Percentiles rank a stretch among this genome's conserved stretches.
Conservation (phyloP, 805 yeast species). For the Yarrowia sp. region DNA sequence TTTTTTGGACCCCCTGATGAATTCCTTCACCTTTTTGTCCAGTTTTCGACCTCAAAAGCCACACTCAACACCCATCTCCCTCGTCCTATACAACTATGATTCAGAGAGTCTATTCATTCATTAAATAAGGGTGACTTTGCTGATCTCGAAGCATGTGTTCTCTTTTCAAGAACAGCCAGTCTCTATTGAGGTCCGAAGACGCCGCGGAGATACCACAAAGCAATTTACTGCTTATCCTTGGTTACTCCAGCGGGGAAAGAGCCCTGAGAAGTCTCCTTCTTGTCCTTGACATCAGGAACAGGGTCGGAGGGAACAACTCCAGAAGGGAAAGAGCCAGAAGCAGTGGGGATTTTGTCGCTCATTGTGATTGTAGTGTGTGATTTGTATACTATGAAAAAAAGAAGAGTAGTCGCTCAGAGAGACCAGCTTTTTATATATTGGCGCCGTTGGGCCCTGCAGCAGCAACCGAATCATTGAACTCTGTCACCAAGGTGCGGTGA, state of each 20-base stretch:
- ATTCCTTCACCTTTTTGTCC: too few species aligned
- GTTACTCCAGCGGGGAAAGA: slow-evolving; percentile 34
- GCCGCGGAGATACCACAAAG: neutral
- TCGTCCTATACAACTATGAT: neutral
- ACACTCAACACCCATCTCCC: too few species aligned
- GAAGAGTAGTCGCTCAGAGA: neutral
- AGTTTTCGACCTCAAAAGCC: too few species aligned
- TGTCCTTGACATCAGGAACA: slow-evolving; percentile 24
- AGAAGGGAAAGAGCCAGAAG: slow-evolving; percentile 35
- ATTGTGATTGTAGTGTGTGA: neutral
- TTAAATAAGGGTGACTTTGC: neutral
- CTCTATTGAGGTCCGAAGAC: too few species aligned
- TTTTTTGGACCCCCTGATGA: too few species aligned
- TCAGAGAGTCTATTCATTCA: slow-evolving; percentile 5
- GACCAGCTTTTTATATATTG: slow-evolving; percentile 14
- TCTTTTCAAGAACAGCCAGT: too few species aligned
- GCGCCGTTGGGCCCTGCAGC: slow-evolving; percentile 31
- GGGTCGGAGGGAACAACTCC: slow-evolving; percentile 36
- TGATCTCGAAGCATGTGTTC: neutral
- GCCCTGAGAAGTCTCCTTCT: slow-evolving; percentile 28
- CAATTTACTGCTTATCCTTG: slow-evolving; percentile 27
- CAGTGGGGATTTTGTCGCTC: slow-evolving; percentile 33
- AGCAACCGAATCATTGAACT: slow-evolving; percentile 37
- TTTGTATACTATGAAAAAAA: neutral
- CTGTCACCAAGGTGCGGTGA: slow-evolving; percentile 22